Evolutionary conservation across 164 flowering plant genomes (phyloP).

Genomic region (Vitis amurensis): DNA sequence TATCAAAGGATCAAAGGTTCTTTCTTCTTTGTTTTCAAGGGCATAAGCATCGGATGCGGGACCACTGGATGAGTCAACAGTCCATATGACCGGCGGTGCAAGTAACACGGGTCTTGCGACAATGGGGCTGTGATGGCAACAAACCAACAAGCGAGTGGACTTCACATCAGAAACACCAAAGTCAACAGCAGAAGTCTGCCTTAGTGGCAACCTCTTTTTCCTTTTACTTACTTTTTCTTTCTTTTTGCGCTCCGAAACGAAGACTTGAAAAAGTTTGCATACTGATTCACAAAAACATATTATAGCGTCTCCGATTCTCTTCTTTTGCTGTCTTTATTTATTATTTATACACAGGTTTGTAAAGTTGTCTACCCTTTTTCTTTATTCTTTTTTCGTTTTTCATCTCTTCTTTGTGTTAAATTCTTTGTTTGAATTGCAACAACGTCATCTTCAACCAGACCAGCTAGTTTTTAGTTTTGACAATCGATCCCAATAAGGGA

Average conservation of each 20-base stretch:
- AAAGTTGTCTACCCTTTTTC: constrained; percentile 1
- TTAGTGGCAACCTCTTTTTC: constrained; percentile 7
- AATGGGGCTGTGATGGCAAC: too few species aligned
- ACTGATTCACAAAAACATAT: background rate
- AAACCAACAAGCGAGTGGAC: background rate
- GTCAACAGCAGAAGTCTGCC: constrained; percentile 19
- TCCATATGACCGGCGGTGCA: too few species aligned
- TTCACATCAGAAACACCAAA: constrained; percentile 9
- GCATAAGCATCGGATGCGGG: too few species aligned
- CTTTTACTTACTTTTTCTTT: background rate
- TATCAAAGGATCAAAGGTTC: too few species aligned
- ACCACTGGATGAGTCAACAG: too few species aligned
- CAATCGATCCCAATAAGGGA: too few species aligned
- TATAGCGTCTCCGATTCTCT: background rate
- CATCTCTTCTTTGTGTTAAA: constrained; percentile 6
- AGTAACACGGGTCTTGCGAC: too few species aligned
- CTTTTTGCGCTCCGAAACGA: too few species aligned
- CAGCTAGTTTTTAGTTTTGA: too few species aligned
- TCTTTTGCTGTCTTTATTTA: background rate
- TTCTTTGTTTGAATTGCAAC: constrained; percentile 9
- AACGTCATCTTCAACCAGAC: too few species aligned
- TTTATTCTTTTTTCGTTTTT: background rate
- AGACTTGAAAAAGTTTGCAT: too few species aligned
- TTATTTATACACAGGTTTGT: constrained; percentile 3
- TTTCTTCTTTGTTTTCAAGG: too few species aligned